Conservation (phyloP, 2,329 filamentous ascomycete species). For the Colletotrichum cuscutae region DNA sequence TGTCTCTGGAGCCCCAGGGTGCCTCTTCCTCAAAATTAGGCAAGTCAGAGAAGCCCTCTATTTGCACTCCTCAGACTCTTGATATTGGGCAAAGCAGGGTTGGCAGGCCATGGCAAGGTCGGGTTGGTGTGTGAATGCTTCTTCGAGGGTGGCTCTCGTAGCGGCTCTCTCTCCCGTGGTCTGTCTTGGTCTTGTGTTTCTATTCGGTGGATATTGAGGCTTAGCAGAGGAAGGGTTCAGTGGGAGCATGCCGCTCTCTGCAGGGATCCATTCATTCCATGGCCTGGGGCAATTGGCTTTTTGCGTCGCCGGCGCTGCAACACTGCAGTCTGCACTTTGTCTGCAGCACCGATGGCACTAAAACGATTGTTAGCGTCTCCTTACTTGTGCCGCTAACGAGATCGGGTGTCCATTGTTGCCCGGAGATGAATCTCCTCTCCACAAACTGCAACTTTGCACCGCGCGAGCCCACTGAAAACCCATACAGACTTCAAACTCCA, state of each 20-base stretch:
- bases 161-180: background rate
- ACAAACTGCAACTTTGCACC: conserved; percentile 10
- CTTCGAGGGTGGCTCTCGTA: background rate
- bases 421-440: conserved; percentile 33
- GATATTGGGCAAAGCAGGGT: background rate
- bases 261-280: conserved; percentile 13
- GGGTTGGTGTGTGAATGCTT: background rate
- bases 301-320: background rate
- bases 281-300: background rate
- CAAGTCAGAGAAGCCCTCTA: conserved; percentile 7
- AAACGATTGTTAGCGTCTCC: conserved; percentile 1
- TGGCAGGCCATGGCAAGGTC: conserved; percentile 7
- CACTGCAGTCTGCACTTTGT: conserved; percentile 1
- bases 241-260: background rate
- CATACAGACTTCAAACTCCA: background rate
- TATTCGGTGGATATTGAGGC: conserved; percentile 19
- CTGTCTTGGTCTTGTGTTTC: conserved; percentile 27
- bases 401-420: conserved; percentile 28
- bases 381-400: conserved; percentile 9
- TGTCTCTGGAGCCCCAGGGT: background rate
- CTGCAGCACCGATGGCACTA: conserved; percentile 25
- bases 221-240: conserved; percentile 28
- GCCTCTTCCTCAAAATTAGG: conserved; percentile 14
- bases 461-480: background rate
- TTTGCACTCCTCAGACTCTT: background rate